These are phyloP conservation scores for Rosa multiflora DNA, from an alignment of 306 rosid species.

Conservation along the genomic window DNA sequence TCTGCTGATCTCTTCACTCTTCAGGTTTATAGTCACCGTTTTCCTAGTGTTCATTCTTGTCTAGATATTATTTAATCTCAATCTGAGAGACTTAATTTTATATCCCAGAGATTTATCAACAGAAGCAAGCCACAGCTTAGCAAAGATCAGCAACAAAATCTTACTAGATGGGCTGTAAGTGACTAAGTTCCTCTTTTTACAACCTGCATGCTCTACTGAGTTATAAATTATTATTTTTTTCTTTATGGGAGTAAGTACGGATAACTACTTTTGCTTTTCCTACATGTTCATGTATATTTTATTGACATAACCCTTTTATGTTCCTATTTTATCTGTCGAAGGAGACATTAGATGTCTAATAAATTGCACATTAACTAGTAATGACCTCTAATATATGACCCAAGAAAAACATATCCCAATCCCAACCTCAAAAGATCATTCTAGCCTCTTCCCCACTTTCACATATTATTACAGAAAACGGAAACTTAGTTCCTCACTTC, in stretches of 20 bases:
- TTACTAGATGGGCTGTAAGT: conserved; percentile 98
- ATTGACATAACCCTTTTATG: neutral
- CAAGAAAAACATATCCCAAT: neutral
- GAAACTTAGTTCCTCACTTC: neutral
- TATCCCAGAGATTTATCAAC: conserved; percentile 74
- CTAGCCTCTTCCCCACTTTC: neutral
- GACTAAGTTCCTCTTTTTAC: conserved; percentile 1
- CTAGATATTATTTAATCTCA: neutral
- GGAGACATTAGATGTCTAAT: neutral
- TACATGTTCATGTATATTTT: neutral
- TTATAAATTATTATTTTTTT: neutral
- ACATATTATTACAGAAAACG: neutral
- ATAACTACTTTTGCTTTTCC: neutral
- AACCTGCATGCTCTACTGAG: neutral
- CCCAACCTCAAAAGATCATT: neutral
- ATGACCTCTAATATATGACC: neutral
- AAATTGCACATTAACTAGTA: neutral
- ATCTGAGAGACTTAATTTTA: neutral
- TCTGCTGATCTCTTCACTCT: conserved; percentile 55
- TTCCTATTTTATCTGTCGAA: neutral
- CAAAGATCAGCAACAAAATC: conserved; percentile 95
- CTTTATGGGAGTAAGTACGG: neutral
- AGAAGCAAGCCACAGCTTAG: conserved; percentile 82
- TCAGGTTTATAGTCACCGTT: conserved; percentile 31
- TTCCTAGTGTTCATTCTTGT: conserved; percentile 1